These are phyloP conservation scores for Lachancea mirantina DNA, from an alignment of 805 yeast genomes.

Conservation along the genomic window DNA sequence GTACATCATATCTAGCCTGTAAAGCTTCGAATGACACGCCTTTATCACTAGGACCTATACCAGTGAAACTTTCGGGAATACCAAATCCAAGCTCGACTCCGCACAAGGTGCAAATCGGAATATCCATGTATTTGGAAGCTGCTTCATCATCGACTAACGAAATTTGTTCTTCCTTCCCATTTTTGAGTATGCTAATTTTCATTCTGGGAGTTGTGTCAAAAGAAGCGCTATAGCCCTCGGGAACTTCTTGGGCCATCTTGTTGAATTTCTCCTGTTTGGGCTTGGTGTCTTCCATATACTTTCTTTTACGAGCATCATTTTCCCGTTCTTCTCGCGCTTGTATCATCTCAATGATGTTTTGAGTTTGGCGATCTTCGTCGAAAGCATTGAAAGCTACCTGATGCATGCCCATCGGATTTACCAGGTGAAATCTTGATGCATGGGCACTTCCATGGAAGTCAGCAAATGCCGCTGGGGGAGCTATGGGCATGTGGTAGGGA, in stretches of 20 bases:
- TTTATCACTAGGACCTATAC: constrained; percentile 15
- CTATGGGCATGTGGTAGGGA: no score
- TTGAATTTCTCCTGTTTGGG: constrained; percentile 21
- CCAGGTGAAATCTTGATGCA: not conserved
- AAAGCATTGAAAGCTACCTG: not conserved
- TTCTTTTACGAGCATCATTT: constrained; percentile 19
- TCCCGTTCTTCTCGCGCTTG: constrained; percentile 30
- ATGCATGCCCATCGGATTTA: constrained; percentile 1
- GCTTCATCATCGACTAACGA: constrained; percentile 19
- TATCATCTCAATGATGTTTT: constrained; percentile 27
- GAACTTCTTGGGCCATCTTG: constrained; percentile 19
- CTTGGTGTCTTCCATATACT: constrained; percentile 23
- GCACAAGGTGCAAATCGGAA: constrained; percentile 58
- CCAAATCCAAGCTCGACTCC: constrained; percentile 71
- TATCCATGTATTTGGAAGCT: constrained; percentile 30
- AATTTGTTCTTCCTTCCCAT: constrained; percentile 18
- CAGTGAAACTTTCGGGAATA: constrained; percentile 46
- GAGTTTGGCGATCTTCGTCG: constrained; percentile 21
- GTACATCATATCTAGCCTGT: constrained; percentile 31
- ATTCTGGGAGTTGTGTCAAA: constrained; percentile 22
- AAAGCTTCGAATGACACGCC: constrained; percentile 26
- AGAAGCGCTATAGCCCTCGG: constrained; percentile 27
- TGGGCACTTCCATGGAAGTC: constrained; percentile 1
- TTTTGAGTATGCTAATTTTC: constrained; percentile 13
- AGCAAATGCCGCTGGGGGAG: constrained; percentile 1